Evolutionary conservation across 2,329 filamentous ascomycete genomes (phyloP), one percentile per base, ranked within the genome.

Genomic region (Botryosphaeria dothidea): DNA sequence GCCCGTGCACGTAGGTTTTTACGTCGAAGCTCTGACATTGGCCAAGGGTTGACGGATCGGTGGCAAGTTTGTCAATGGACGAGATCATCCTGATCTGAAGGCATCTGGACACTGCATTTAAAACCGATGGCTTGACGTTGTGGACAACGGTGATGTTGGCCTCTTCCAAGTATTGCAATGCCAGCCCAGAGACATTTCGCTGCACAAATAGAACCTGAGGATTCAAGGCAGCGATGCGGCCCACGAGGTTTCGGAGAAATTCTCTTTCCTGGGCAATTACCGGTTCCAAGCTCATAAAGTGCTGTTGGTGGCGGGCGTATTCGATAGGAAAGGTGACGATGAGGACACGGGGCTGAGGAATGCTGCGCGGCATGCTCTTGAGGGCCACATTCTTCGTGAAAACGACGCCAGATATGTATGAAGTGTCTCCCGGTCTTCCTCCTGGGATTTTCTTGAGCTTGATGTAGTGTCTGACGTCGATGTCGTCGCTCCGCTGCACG

Each of bases 201-300:
- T 98, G 91, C 1, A 95, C 92, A n/a, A 99, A 85, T 19, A 99
- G 82, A 11, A 99, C 83, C 58, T 94, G 91, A 6, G 95, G 95
- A 34, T 89, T 87, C 27, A 97, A 83, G 41, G 92, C 92, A 65
- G 92, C 89, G 70, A 99, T 98, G 62, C 95, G 88, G 73, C 92
- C 93, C 29, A 99, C 93, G 65, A 99, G 87, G 72, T 97, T 95
- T 70, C 90, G 87, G 27, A 99, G 82, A 70, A 95, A 99, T 73
- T 99, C 95, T 69, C 92, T 90, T 78, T 99, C 96, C 76, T 99
- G 95, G 64, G 94, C 91, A 71, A 99, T 97, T 64, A 99, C 93
- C 43, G 94, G 94, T 71, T 98, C 93, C 57, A 99, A 81, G 71
- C 95, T 99, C 93, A 99, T 97, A 75, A 99, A 98, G 75, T 98